Evolutionary conservation across 2,329 filamentous ascomycete genomes (phyloP).

Genomic region (Aspergillus spinulosporus): DNA sequence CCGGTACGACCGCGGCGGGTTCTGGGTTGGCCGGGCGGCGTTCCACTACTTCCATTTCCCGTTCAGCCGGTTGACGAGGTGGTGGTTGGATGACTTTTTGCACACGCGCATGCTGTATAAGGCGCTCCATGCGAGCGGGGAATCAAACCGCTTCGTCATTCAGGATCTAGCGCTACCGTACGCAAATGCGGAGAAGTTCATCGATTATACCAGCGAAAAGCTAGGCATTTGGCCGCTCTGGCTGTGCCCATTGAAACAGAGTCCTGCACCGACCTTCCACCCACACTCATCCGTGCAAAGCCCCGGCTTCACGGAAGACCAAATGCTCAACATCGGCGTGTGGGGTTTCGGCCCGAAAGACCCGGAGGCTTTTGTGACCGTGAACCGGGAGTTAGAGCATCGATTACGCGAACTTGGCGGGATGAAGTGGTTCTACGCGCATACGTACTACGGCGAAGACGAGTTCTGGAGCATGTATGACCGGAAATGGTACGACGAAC

Average conservation of each 20-base stretch:
- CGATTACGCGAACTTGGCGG: slow-evolving; percentile 70
- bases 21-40: slow-evolving; percentile 63
- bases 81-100: slow-evolving; percentile 60
- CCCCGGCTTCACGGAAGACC: slow-evolving; percentile 15
- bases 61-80: slow-evolving; percentile 61
- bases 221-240: slow-evolving; percentile 58
- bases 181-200: slow-evolving; percentile 52
- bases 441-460: slow-evolving; percentile 74
- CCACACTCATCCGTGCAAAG: slow-evolving; percentile 29
- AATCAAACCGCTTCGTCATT: slow-evolving; percentile 59
- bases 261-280: slow-evolving; percentile 20
- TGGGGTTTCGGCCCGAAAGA: slow-evolving; percentile 72
- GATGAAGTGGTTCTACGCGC: slow-evolving; percentile 84
- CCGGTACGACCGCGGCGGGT: slow-evolving; percentile 62
- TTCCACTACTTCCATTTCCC: slow-evolving; percentile 63
- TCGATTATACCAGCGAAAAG: slow-evolving; percentile 43
- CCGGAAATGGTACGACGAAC: slow-evolving; percentile 36
- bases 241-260: slow-evolving; percentile 58
- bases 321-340: slow-evolving; percentile 60
- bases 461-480: slow-evolving; percentile 49
- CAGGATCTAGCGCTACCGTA: slow-evolving; percentile 64
- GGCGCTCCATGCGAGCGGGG: slow-evolving; percentile 60
- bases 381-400: slow-evolving; percentile 70
- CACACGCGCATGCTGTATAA: slow-evolving; percentile 64
- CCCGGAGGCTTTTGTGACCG: slow-evolving; percentile 59